phyloP scores from a whole-genome alignment of 2,329 filamentous ascomycete genomes.

The Zymoseptoria tritici region DNA sequence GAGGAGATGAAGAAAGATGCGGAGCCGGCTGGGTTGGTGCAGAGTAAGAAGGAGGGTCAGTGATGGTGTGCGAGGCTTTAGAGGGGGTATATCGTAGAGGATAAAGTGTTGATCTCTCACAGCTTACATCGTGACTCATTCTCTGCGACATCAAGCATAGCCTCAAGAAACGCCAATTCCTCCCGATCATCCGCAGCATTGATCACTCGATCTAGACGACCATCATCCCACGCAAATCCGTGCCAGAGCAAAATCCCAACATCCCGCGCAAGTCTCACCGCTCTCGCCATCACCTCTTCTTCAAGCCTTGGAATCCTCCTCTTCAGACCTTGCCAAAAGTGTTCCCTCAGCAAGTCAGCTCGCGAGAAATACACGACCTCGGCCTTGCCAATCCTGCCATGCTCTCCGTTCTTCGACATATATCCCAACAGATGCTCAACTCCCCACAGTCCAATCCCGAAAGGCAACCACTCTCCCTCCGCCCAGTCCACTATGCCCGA shows the following conservation, averaged over 20 bases:
- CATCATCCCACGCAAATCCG: slow-evolving; percentile 48
- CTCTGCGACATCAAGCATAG: slow-evolving; percentile 24
- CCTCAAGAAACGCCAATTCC: slow-evolving; percentile 48
- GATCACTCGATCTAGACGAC: slow-evolving; percentile 52
- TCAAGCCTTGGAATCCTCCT: slow-evolving; percentile 32
- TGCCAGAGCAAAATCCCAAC: slow-evolving; percentile 56
- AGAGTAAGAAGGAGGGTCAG: slow-evolving; percentile 38
- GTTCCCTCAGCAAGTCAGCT: slow-evolving; percentile 36
- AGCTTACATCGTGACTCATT: neutral
- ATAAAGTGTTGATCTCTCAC: slow-evolving; percentile 4
- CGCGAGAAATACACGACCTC: slow-evolving; percentile 38
- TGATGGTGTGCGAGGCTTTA: slow-evolving; percentile 16
- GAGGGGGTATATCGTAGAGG: neutral
- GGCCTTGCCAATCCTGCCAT: neutral
- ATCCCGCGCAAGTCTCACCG: slow-evolving; percentile 40
- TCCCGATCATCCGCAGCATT: slow-evolving; percentile 43
- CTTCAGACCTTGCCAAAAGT: slow-evolving; percentile 46
- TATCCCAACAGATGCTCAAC: slow-evolving; percentile 53
- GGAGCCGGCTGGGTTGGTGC: slow-evolving; percentile 46
- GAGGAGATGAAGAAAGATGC: slow-evolving; percentile 47
- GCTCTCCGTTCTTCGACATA: slow-evolving; percentile 15
- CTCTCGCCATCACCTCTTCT: slow-evolving; percentile 23
- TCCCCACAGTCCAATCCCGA: slow-evolving; percentile 54
- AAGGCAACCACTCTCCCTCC: slow-evolving; percentile 54
- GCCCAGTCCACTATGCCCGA: slow-evolving; percentile 57